phyloP scores from a whole-genome alignment of 164 flowering plant species.

The Cinnamomum micranthum region DNA sequence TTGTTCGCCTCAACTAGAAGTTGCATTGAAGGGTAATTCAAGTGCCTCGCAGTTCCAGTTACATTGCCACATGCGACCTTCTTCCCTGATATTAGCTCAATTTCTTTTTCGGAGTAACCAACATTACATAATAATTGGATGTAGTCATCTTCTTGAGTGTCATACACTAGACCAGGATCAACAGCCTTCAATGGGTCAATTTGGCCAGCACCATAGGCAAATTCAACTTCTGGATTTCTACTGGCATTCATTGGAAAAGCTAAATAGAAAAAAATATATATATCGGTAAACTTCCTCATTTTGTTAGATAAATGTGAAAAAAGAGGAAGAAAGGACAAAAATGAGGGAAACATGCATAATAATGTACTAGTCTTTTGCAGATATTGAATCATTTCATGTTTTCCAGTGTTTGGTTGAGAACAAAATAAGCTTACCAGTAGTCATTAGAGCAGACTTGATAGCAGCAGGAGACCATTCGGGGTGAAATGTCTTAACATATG shows the following conservation, averaged over 20 bases:
- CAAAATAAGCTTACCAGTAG: conserved; percentile 4
- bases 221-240: neutral
- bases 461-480: conserved; percentile 11
- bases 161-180: conserved; percentile 39
- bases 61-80: conserved; percentile 25
- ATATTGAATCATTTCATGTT: neutral
- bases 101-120: conserved; percentile 2
- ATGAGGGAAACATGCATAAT: neutral
- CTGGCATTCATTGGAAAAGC: neutral
- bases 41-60: conserved; percentile 37
- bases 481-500: conserved; percentile 10
- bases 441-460: conserved; percentile 9
- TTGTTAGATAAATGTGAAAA: neutral
- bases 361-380: neutral
- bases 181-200: conserved; percentile 29
- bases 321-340: neutral
- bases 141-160: conserved; percentile 19
- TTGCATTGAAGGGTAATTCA: conserved; percentile 73
- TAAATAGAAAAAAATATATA: too few relatives aligned
- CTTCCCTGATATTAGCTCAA: conserved; percentile 13
- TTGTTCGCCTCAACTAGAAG: conserved; percentile 2
- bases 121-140: conserved; percentile 20
- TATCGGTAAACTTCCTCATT: too few relatives aligned
- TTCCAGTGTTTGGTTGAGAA: neutral
- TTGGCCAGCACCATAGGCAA: conserved; percentile 26